These are phyloP conservation scores for Astrothelium macrocarpum DNA, from an alignment of 495 filamentous ascomycete species.

Conservation along the genomic window DNA sequence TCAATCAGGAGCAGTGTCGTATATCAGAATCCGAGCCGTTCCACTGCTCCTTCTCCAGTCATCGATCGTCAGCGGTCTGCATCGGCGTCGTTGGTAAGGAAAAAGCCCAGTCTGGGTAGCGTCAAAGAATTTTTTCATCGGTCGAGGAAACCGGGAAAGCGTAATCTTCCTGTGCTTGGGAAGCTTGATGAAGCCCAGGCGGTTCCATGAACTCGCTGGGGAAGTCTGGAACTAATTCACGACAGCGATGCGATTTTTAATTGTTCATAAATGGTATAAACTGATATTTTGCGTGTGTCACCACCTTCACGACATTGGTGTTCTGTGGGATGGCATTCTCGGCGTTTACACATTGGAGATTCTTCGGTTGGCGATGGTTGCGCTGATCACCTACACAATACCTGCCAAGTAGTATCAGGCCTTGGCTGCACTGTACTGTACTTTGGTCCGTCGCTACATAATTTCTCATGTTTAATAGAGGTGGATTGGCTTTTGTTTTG, in stretches of 20 bases:
- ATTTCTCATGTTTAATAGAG: conserved; percentile 4
- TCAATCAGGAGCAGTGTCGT: conserved; percentile 4
- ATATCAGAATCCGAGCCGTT: background rate
- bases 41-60: background rate
- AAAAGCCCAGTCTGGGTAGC: background rate
- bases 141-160: background rate
- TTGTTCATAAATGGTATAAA: background rate
- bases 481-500: background rate
- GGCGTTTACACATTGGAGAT: background rate
- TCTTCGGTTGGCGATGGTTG: background rate
- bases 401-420: background rate
- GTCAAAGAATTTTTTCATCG: conserved; percentile 4
- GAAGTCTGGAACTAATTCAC: background rate
- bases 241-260: background rate
- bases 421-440: too few species aligned
- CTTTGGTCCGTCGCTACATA: background rate
- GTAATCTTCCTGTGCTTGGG: background rate
- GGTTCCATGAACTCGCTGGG: background rate
- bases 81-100: background rate
- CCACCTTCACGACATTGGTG: background rate
- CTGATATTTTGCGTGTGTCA: background rate
- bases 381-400: background rate
- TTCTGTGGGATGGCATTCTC: background rate
- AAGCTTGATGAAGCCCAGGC: background rate
- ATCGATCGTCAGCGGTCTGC: background rate